A percentile compares a stretch with the other conserved stretches of the same genome.
Evolutionary conservation across 1,139 yeast genomes (phyloP).

Genomic region (Lodderomyces pseudojiufengensis): DNA sequence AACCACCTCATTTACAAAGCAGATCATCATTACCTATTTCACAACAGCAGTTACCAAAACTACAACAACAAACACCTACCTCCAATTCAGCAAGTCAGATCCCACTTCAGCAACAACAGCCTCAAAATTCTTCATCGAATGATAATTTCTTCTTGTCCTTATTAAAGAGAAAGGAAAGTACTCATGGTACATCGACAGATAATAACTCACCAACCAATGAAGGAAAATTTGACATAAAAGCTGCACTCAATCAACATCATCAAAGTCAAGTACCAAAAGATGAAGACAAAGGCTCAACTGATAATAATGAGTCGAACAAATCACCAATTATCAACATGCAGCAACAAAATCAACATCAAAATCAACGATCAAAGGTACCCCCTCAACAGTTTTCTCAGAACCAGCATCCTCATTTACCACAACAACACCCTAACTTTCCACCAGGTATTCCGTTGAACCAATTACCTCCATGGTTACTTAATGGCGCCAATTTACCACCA

Average conservation of each 20-base stretch:
- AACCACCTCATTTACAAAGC: slow-evolving; percentile 2
- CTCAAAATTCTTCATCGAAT: slow-evolving; percentile 19
- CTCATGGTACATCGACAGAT: slow-evolving; percentile 8
- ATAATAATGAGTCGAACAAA: not conserved
- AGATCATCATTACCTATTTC: slow-evolving; percentile 1
- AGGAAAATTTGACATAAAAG: slow-evolving; percentile 5
- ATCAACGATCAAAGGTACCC: too few species aligned
- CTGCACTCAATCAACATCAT: slow-evolving; percentile 13
- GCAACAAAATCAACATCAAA: slow-evolving; percentile 10
- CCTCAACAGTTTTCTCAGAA: slow-evolving; percentile 13
- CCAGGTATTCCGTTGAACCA: too few species aligned
- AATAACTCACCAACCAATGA: slow-evolving; percentile 10
- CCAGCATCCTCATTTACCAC: slow-evolving; percentile 14
- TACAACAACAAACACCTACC: slow-evolving; percentile 10
- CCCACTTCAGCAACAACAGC: slow-evolving; percentile 8
- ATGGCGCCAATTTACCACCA: slow-evolving; percentile 8
- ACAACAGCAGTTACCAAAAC: slow-evolving; percentile 4
- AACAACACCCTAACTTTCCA: slow-evolving; percentile 9
- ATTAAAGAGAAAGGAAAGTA: slow-evolving; percentile 30
- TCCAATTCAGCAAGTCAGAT: slow-evolving; percentile 6
- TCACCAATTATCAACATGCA: not conserved
- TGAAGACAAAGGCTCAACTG: too few species aligned
- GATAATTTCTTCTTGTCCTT: slow-evolving; percentile 56
- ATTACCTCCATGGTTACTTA: slow-evolving; percentile 10
- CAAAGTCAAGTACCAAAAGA: slow-evolving; percentile 10